Evolutionary conservation across 2,329 filamentous ascomycete genomes (phyloP).

Genomic region (Aspergillus sp.): DNA sequence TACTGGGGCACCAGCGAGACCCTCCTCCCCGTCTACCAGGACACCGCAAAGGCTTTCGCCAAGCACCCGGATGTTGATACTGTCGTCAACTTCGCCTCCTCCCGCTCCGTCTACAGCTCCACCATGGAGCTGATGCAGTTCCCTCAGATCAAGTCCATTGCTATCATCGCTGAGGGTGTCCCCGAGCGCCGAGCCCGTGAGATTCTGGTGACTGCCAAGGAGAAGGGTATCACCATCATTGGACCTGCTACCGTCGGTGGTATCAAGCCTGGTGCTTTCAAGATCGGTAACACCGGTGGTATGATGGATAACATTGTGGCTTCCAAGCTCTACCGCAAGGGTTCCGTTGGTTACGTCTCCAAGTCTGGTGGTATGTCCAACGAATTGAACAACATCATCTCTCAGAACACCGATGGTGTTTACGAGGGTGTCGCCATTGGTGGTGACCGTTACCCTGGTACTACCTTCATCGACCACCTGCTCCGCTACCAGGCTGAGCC

Average conservation of each 20-base stretch:
- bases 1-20: conserved; percentile 99
- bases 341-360: conserved; percentile 98
- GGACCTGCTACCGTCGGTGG: conserved; percentile 97
- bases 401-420: conserved; percentile 94
- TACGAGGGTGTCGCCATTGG: conserved; percentile 99
- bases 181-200: conserved; percentile 97
- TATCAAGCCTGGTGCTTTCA: conserved; percentile 99
- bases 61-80: conserved; percentile 98
- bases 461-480: conserved; percentile 98
- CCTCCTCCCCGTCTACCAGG: conserved; percentile 96
- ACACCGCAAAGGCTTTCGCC: conserved; percentile 85
- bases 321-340: conserved; percentile 99
- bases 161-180: conserved; percentile 99
- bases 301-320: conserved; percentile 99
- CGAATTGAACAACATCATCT: conserved; percentile 99
- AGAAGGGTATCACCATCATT: conserved; percentile 99
- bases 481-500: conserved; percentile 96
- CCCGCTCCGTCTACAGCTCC: conserved; percentile 96
- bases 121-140: conserved; percentile 98
- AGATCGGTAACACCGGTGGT: conserved; percentile 99
- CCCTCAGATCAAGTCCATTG: conserved; percentile 97
- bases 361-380: conserved; percentile 99
- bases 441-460: conserved; percentile 98
- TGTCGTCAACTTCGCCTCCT: conserved; percentile 99
- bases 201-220: conserved; percentile 93